These are phyloP conservation scores for Aureobasidium musti DNA, from an alignment of 2,329 filamentous ascomycete genomes.

Conservation along the genomic window DNA sequence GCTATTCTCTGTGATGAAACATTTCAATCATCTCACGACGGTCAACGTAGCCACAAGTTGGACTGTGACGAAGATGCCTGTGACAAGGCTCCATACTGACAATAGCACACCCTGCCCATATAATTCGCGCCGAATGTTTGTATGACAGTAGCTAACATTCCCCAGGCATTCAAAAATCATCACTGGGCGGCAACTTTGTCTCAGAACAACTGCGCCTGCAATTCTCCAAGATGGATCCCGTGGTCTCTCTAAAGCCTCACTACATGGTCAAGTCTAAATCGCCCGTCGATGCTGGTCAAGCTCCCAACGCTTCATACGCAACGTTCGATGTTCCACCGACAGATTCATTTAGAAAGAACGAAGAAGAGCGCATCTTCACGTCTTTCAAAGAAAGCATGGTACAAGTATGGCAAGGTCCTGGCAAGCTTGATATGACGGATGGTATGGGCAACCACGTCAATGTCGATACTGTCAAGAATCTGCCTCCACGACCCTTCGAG, in stretches of 20 bases:
- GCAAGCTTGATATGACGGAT: slow-evolving; percentile 58
- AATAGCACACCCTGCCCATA: neutral
- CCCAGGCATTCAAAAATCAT: slow-evolving; percentile 75
- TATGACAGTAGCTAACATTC: neutral
- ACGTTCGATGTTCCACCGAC: slow-evolving; percentile 63
- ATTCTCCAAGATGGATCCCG: slow-evolving; percentile 67
- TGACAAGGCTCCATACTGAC: neutral
- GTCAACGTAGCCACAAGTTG: slow-evolving; percentile 29
- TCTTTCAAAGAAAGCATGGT: slow-evolving; percentile 99
- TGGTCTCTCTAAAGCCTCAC: slow-evolving; percentile 76
- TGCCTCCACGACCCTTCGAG: slow-evolving; percentile 86
- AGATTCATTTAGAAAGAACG: slow-evolving; percentile 74
- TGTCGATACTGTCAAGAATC: slow-evolving; percentile 71
- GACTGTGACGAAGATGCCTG: neutral
- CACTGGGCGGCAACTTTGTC: slow-evolving; percentile 84
- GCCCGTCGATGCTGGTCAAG: slow-evolving; percentile 80
- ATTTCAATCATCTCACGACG: slow-evolving; percentile 31
- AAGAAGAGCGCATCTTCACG: slow-evolving; percentile 90
- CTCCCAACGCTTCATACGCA: slow-evolving; percentile 73
- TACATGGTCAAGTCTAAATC: slow-evolving; percentile 87
- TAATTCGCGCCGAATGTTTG: slow-evolving; percentile 12
- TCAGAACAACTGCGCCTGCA: slow-evolving; percentile 83
- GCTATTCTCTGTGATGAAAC: neutral
- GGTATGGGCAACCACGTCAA: slow-evolving; percentile 58
- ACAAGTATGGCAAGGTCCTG: slow-evolving; percentile 85